Evolutionary conservation across 148 eudicot genomes (phyloP), one percentile per base, ranked within the genome.

Genomic region (Oxyria digyna): DNA sequence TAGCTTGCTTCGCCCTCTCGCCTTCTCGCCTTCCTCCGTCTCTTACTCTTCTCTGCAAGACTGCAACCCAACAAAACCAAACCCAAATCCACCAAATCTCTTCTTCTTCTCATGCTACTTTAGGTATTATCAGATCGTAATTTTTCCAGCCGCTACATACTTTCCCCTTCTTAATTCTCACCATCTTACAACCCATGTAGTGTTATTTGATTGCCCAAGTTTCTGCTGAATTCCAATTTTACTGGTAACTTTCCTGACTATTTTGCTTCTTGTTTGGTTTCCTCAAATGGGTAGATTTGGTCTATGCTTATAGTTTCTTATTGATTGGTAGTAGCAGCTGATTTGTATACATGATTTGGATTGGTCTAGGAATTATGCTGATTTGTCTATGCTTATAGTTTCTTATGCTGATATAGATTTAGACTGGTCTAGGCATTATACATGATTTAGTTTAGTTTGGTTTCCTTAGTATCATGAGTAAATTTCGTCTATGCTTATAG

Each of bases 21-120:
- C 26, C 57, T 12, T 27, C 33, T 55, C 62, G 62, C 15, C 63
- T 55, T 55, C 63, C 63, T 55, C 63, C 63, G 63, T 24, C 63
- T 13, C 14, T 29, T 55, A 13, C 33, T 55, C 63, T 21, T 48
- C 52, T 27, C 63, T 55, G 63, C 63, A 26, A 26, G 7, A 0
- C 63, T 24, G 13, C 63, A 55, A 55, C 29, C 63, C 26, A 24
- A 55, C 9, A 27, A 1, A 10, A 11, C 10, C 26, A 23, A 31
- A 12, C 26, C 26, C 62, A 54, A 48, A 17, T 48, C 31, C 55
- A 49, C 55, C 26, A 49, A 49, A 18, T 14, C 1, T 2, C 13
- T 8, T 4, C 17, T 27, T 27, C 1, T 55, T 24, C 33, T 14
- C 6, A 15, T 43, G 15, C 63, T 24, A 55, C 33, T 33, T 55